Evolutionary conservation across 345 rosid species (phyloP).

Genomic region (Eucalyptus leucophloia): DNA sequence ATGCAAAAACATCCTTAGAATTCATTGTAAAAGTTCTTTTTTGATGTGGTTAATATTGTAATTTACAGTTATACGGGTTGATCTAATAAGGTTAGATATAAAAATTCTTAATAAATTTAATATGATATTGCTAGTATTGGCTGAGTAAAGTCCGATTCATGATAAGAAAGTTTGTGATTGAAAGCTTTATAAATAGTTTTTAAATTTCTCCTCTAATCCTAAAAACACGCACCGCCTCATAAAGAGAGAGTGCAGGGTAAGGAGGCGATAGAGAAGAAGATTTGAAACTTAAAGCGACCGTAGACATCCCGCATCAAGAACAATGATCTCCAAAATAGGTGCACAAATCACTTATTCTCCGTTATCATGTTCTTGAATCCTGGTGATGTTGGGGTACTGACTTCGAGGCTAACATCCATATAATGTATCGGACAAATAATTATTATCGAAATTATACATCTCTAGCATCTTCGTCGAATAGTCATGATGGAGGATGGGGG

Average conservation of each 20-base stretch:
- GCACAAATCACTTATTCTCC: not conserved
- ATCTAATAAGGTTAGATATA: too few species aligned
- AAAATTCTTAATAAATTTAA: too few species aligned
- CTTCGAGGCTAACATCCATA: not conserved
- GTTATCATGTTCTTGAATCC: not conserved
- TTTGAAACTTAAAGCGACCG: too few species aligned
- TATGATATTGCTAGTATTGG: too few species aligned
- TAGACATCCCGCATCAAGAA: not conserved
- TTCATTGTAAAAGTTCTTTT: not conserved
- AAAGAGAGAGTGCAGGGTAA: too few species aligned
- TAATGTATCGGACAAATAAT: not conserved
- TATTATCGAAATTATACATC: not conserved
- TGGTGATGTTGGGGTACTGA: not conserved
- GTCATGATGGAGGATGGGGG: not conserved
- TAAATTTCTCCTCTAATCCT: too few species aligned
- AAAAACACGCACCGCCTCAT: too few species aligned
- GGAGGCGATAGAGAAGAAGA: not conserved
- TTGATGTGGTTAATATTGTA: too few species aligned
- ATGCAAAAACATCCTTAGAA: not conserved
- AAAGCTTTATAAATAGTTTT: too few species aligned
- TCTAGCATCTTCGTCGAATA: not conserved
- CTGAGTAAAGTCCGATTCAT: too few species aligned
- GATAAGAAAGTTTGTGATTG: accelerated
- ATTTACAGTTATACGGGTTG: too few species aligned
- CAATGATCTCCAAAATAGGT: not conserved